Percentiles rank a stretch among this genome's conserved stretches.
These are phyloP conservation scores for Phytopythium oedochilum DNA, from an alignment of 352 stramenopile species.

Conservation along the genomic window DNA sequence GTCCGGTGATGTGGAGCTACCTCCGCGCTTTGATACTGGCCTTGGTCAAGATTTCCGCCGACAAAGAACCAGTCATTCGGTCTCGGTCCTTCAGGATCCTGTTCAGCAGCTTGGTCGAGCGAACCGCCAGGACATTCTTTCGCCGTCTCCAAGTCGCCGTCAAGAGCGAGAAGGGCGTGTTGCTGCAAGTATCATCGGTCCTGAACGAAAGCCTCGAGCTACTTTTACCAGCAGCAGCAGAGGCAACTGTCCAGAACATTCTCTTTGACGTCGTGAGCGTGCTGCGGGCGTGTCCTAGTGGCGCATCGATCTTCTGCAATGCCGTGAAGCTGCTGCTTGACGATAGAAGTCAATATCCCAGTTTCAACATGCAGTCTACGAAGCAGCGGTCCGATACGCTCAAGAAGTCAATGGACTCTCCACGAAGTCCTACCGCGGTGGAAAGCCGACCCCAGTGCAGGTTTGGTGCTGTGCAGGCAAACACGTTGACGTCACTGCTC, in stretches of 20 bases:
- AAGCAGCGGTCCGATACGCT: not conserved
- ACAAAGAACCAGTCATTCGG: constrained; percentile 2
- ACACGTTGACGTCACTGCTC: constrained; percentile 2
- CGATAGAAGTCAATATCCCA: not conserved
- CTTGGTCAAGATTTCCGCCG: constrained; percentile 11
- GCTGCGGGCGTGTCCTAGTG: constrained; percentile 11
- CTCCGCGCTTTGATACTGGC: constrained; percentile 14
- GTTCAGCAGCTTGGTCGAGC: constrained; percentile 3
- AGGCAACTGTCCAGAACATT: constrained; percentile 8
- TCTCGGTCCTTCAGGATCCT: constrained; percentile 1
- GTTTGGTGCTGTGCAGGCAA: not conserved
- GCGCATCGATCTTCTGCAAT: constrained; percentile 25
- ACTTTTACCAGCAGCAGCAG: constrained; percentile 17
- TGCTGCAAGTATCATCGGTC: constrained; percentile 2
- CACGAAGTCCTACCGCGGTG: not conserved
- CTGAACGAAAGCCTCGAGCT: constrained; percentile 24
- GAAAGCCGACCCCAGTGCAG: not conserved
- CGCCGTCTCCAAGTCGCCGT: constrained; percentile 7
- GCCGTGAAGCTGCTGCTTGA: constrained; percentile 20
- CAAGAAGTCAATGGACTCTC: not conserved
- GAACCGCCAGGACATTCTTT: constrained; percentile 14
- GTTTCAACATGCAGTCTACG: not conserved
- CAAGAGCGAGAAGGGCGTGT: constrained; percentile 7
- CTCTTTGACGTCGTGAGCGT: constrained; percentile 19
- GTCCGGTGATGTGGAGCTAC: constrained; percentile 17